These are phyloP conservation scores for Cladosporium cucumerinum DNA, from an alignment of 2,329 filamentous ascomycete genomes.

Conservation along the genomic window DNA sequence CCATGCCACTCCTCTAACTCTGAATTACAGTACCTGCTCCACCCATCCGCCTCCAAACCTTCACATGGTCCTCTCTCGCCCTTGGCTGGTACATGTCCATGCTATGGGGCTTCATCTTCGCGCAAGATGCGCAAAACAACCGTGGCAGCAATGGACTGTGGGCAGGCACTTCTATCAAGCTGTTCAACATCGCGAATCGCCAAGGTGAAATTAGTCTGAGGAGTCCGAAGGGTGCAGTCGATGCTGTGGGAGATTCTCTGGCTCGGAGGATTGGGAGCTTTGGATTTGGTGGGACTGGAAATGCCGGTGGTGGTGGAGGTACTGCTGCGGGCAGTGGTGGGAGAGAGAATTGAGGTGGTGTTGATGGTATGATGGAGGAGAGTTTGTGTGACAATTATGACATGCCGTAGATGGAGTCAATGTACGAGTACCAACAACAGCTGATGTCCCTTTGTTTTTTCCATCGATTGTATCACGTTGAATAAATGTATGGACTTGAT, in stretches of 20 bases:
- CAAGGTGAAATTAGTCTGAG: constrained; percentile 50
- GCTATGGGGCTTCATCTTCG: constrained; percentile 90
- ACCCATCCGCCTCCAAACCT: constrained; percentile 66
- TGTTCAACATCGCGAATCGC: constrained; percentile 80
- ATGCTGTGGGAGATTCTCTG: constrained; percentile 87
- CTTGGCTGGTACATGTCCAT: constrained; percentile 95
- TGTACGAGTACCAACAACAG: neutral
- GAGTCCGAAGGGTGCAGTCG: constrained; percentile 83
- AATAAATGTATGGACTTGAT: neutral
- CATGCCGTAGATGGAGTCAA: neutral
- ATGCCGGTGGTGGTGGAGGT: neutral
- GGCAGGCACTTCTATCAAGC: constrained; percentile 83
- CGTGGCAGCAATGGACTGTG: constrained; percentile 82
- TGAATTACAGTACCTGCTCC: constrained; percentile 53
- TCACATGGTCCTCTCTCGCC: constrained; percentile 88
- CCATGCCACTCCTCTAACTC: constrained; percentile 61
- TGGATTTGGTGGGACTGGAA: constrained; percentile 55
- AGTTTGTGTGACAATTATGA: neutral
- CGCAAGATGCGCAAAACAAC: constrained; percentile 77
- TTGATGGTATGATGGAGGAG: neutral
- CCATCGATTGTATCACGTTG: neutral
- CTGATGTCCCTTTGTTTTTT: neutral
- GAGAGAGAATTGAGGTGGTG: neutral
- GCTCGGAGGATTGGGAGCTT: constrained; percentile 82
- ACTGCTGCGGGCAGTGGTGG: neutral